These are phyloP conservation scores for Neofusicoccum laricinum DNA, from an alignment of 2,329 filamentous ascomycete genomes.

Conservation along the genomic window DNA sequence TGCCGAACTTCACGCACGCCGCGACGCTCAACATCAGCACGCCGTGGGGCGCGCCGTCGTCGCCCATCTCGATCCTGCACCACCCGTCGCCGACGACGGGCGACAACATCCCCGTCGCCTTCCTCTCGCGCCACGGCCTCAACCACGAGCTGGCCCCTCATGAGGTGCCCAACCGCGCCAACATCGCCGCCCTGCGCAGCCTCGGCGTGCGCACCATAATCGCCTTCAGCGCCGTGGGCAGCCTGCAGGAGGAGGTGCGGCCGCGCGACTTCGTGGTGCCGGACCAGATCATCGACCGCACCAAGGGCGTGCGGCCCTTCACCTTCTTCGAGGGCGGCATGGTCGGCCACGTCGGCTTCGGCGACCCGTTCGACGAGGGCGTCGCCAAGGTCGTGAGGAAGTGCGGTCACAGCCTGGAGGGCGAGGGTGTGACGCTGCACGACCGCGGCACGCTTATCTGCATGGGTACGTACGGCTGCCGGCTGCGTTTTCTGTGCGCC, in stretches of 20 bases:
- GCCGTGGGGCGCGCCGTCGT: conserved; percentile 81
- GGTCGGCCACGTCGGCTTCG: conserved; percentile 92
- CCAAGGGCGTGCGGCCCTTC: conserved; percentile 89
- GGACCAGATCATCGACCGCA: conserved; percentile 95
- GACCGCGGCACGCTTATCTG: conserved; percentile 82
- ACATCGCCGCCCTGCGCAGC: conserved; percentile 92
- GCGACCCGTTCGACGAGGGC: conserved; percentile 84
- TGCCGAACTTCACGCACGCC: conserved; percentile 82
- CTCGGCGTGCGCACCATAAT: conserved; percentile 89
- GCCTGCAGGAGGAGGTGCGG: conserved; percentile 85
- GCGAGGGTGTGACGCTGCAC: conserved; percentile 82
- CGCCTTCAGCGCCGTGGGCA: conserved; percentile 93
- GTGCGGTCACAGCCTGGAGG: conserved; percentile 74
- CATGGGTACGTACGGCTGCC: conserved; percentile 56
- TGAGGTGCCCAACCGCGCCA: conserved; percentile 91
- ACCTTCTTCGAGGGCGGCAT: conserved; percentile 94
- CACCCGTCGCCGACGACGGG: conserved; percentile 71
- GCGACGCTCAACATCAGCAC: conserved; percentile 74
- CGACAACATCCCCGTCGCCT: conserved; percentile 68
- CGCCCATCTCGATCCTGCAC: conserved; percentile 80
- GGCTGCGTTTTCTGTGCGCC: conserved; percentile 48
- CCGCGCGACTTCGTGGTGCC: conserved; percentile 96
- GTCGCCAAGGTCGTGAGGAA: conserved; percentile 73
- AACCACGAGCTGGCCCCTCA: conserved; percentile 90
- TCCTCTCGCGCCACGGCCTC: conserved; percentile 86